Evolutionary conservation across 768 basidiomycete species (phyloP).

Genomic region (Mycena olivaceomarginata): DNA sequence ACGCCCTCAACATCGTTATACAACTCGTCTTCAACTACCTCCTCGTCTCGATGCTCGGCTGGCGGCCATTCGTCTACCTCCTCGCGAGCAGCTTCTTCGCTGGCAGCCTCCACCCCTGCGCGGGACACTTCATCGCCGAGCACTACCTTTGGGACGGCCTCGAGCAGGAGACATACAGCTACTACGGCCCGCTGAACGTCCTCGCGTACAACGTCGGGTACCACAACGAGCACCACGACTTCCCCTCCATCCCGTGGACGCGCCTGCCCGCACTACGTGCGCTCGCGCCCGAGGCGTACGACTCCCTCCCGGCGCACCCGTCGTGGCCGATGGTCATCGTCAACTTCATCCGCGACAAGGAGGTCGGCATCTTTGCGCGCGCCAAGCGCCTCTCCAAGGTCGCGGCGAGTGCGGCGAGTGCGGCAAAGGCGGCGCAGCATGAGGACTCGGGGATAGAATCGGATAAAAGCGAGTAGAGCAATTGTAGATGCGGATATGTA

Average conservation of each 20-base stretch:
- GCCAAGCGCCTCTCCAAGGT: slow-evolving; percentile 82
- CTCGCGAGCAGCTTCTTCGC: slow-evolving; percentile 96
- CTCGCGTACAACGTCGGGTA: slow-evolving; percentile 99
- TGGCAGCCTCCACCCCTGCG: slow-evolving; percentile 95
- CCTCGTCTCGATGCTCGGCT: slow-evolving; percentile 69
- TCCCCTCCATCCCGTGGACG: slow-evolving; percentile 97
- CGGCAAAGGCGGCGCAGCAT: slow-evolving; percentile 26
- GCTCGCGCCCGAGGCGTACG: slow-evolving; percentile 95
- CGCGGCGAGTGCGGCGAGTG: slow-evolving; percentile 28
- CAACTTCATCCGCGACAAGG: slow-evolving; percentile 94
- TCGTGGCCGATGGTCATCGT: slow-evolving; percentile 97
- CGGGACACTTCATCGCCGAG: slow-evolving; percentile 98
- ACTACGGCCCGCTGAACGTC: slow-evolving; percentile 94
- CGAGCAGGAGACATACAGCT: slow-evolving; percentile 96
- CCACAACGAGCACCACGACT: slow-evolving; percentile 99
- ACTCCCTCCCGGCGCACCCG: slow-evolving; percentile 88
- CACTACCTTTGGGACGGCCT: slow-evolving; percentile 96
- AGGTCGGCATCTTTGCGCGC: slow-evolving; percentile 92
- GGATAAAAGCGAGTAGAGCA: slow-evolving; percentile 48
- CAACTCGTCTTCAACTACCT: slow-evolving; percentile 85
- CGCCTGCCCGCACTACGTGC: slow-evolving; percentile 88
- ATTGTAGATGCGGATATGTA: slow-evolving; percentile 1
- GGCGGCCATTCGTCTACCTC: slow-evolving; percentile 83
- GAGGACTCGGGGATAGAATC: slow-evolving; percentile 42
- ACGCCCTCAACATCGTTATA: slow-evolving; percentile 82